Evolutionary conservation across 768 basidiomycete species (phyloP).

Genomic region (Boletus rubroflammeus): DNA sequence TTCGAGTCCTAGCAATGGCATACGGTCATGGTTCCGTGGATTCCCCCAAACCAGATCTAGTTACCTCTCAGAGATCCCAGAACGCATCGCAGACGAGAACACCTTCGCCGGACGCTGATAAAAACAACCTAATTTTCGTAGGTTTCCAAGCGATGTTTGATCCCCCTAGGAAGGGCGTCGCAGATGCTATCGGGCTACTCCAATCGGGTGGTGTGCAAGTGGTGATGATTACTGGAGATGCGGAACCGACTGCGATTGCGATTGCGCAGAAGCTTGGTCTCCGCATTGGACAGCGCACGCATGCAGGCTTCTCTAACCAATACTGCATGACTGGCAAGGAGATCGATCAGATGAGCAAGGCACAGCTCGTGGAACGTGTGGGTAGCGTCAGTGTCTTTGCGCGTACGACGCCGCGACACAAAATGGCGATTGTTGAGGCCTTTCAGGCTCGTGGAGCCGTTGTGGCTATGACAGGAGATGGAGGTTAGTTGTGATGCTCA

Average conservation of each 20-base stretch:
- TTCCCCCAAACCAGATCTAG: conserved; percentile 21
- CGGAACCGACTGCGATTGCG: conserved; percentile 84
- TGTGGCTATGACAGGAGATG: conserved; percentile 98
- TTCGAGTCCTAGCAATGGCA: conserved; percentile 90
- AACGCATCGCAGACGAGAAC: conserved; percentile 27
- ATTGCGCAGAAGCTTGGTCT: conserved; percentile 87
- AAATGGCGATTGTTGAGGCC: conserved; percentile 95
- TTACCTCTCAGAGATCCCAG: conserved; percentile 16
- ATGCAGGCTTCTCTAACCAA: conserved; percentile 25
- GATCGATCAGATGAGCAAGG: conserved; percentile 80
- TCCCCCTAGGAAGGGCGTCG: conserved; percentile 91
- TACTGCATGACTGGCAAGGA: conserved; percentile 75
- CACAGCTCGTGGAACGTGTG: conserved; percentile 78
- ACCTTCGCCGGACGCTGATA: conserved; percentile 35
- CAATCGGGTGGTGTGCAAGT: conserved; percentile 88
- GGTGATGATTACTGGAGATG: conserved; percentile 98
- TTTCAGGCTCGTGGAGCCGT: conserved; percentile 87
- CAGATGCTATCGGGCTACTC: conserved; percentile 77
- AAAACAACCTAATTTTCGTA: conserved; percentile 71
- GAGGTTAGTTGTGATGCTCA: conserved; percentile 58
- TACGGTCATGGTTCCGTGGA: conserved; percentile 71
- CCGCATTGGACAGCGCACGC: conserved; percentile 49
- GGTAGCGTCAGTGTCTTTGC: conserved; percentile 87
- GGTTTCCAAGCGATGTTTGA: conserved; percentile 96
- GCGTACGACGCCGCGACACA: conserved; percentile 92